A percentile compares a stretch with the other conserved stretches of the same genome.
Conservation (phyloP, 129 eudicot species). For the Lactuca saligna region DNA sequence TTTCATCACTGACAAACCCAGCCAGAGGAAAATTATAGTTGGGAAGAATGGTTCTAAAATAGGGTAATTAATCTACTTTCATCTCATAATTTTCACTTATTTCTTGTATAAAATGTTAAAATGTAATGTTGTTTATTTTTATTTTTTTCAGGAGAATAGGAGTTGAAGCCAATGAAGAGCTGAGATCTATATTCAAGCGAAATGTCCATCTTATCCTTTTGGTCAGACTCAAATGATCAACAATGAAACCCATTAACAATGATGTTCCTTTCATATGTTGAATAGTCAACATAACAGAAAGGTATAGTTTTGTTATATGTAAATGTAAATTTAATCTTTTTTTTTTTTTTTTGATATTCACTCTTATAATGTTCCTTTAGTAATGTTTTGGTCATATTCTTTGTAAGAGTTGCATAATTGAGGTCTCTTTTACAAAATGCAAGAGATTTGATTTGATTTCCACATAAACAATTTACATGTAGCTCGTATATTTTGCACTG, state of each 20-base stretch:
- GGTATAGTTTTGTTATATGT: conserved; percentile 24
- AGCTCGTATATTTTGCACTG: not conserved
- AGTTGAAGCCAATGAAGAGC: conserved; percentile 86
- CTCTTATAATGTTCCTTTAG: not conserved
- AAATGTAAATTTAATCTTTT: not conserved
- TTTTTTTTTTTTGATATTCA: not conserved
- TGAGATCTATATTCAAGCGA: conserved; percentile 76
- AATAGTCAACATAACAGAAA: not conserved
- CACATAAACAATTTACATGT: not conserved
- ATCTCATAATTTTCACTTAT: not conserved
- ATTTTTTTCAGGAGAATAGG: conserved; percentile 77
- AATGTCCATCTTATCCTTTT: conserved; percentile 74
- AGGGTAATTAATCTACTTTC: conserved; percentile 56
- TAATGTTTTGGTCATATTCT: not conserved
- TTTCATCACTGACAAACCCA: conserved; percentile 71
- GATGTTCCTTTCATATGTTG: conserved; percentile 16
- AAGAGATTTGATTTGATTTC: not conserved
- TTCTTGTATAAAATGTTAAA: not conserved
- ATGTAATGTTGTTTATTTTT: not conserved
- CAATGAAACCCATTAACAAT: not conserved
- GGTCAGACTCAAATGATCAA: conserved; percentile 60
- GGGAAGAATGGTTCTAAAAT: conserved; percentile 91
- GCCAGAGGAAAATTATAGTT: conserved; percentile 79
- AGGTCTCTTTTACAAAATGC: not conserved
- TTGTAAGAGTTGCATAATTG: not conserved